These are phyloP conservation scores for Chamaecrista fasciculata DNA, from an alignment of 306 rosid species.

Conservation along the genomic window DNA sequence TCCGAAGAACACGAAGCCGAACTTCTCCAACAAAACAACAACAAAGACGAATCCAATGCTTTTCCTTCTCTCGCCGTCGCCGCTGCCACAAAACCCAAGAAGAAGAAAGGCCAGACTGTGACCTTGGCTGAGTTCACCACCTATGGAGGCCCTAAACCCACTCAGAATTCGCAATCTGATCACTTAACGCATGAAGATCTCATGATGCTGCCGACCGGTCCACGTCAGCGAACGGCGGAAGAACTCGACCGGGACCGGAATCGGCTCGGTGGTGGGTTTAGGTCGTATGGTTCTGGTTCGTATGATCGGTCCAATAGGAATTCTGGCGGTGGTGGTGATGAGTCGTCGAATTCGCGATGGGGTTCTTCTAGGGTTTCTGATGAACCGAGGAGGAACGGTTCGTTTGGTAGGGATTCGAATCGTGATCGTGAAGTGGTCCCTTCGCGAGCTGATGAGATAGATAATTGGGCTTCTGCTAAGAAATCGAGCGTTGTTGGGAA, in stretches of 20 bases:
- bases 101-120: constrained; percentile 73
- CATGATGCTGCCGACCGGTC: constrained; percentile 72
- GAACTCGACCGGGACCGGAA: constrained; percentile 58
- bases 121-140: constrained; percentile 62
- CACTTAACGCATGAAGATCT: constrained; percentile 46
- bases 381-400: constrained; percentile 43
- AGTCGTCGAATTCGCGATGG: constrained; percentile 65
- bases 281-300: constrained; percentile 44
- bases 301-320: constrained; percentile 29
- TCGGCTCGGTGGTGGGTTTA: constrained; percentile 68
- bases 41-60: constrained; percentile 1
- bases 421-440: constrained; percentile 65
- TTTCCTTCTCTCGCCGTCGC: constrained; percentile 84
- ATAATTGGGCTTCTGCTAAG: constrained; percentile 82
- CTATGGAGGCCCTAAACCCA: constrained; percentile 44
- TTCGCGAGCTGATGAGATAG: constrained; percentile 83
- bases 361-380: constrained; percentile 73
- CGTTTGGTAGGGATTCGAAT: constrained; percentile 49
- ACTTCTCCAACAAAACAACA: constrained; percentile 50
- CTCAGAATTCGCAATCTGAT: constrained; percentile 19
- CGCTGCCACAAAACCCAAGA: constrained; percentile 70
- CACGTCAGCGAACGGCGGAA: constrained; percentile 86
- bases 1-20: constrained; percentile 74
- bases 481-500: constrained; percentile 45
- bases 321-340: constrained; percentile 46